Evolutionary conservation across 2,329 filamentous ascomycete species (phyloP).

Genomic region (Thyridium curvatum): DNA sequence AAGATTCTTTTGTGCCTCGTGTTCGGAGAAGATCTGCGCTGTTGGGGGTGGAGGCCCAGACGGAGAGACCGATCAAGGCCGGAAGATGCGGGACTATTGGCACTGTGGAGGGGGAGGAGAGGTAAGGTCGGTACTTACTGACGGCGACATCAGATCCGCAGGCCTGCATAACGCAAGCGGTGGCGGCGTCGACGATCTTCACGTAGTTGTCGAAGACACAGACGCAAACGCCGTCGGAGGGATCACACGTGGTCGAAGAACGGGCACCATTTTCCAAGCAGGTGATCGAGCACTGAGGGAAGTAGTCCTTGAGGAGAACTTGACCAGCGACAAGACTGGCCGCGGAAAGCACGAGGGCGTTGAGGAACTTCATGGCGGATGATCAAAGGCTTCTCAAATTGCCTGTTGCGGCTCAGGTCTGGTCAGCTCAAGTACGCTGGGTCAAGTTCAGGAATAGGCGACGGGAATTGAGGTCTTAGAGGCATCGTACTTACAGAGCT

Average conservation of each 20-base stretch:
- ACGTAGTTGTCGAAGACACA: conserved; percentile 28
- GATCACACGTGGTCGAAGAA: conserved; percentile 21
- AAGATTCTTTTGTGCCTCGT: too few species aligned
- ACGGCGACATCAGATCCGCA: conserved; percentile 30
- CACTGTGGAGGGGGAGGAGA: neutral
- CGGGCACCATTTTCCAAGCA: conserved; percentile 26
- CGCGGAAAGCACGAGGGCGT: conserved; percentile 17
- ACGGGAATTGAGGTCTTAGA: too few species aligned
- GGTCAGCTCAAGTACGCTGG: too few species aligned
- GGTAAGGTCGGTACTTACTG: conserved; percentile 23
- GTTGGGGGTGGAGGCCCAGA: too few species aligned
- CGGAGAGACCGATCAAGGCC: too few species aligned
- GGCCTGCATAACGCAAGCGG: conserved; percentile 24
- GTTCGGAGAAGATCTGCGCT: too few species aligned
- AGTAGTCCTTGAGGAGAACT: conserved; percentile 17
- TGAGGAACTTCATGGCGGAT: conserved; percentile 11
- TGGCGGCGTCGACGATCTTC: conserved; percentile 22
- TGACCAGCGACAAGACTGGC: conserved; percentile 26
- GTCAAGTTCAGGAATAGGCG: too few species aligned
- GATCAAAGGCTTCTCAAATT: too few species aligned
- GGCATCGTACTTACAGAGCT: too few species aligned
- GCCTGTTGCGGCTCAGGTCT: too few species aligned
- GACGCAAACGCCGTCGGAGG: conserved; percentile 20
- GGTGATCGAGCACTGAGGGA: conserved; percentile 29
- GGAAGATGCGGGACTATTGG: too few species aligned